phyloP scores from a whole-genome alignment of 768 basidiomycete genomes.

The Udeniomyces megalosporus region DNA sequence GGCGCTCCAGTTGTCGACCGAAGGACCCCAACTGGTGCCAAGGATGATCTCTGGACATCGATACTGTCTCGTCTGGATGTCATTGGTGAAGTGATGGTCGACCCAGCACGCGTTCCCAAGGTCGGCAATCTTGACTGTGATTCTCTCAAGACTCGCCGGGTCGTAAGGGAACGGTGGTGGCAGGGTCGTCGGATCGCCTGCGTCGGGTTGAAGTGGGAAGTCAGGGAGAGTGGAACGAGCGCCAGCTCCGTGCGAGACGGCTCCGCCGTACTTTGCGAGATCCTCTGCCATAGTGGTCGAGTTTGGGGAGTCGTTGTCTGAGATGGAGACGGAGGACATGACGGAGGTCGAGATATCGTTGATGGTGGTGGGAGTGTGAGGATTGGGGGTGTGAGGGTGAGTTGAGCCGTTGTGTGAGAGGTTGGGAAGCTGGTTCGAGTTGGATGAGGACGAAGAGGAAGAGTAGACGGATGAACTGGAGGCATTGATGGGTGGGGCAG shows the following conservation, averaged over 20 bases:
- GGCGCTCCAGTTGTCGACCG: conserved; percentile 92
- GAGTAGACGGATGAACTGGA: too few species aligned
- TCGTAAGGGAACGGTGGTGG: conserved; percentile 27
- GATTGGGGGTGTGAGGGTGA: conserved; percentile 19
- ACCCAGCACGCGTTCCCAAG: conserved; percentile 91
- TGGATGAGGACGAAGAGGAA: not conserved
- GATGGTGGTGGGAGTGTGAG: conserved; percentile 23
- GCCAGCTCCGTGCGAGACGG: conserved; percentile 18
- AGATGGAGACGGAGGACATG: conserved; percentile 13
- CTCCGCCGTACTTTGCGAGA: conserved; percentile 5
- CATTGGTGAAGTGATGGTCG: conserved; percentile 91
- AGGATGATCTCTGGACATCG: conserved; percentile 94
- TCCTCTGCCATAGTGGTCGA: conserved; percentile 1
- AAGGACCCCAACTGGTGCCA: conserved; percentile 87
- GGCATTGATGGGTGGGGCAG: not conserved
- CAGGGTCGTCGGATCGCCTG: conserved; percentile 33
- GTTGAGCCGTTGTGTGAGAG: too few species aligned
- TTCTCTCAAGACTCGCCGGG: conserved; percentile 40
- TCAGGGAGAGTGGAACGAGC: conserved; percentile 16
- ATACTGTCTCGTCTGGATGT: conserved; percentile 76
- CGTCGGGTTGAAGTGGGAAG: conserved; percentile 24
- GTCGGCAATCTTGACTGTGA: conserved; percentile 98
- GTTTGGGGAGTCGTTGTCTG: not conserved
- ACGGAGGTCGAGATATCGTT: conserved; percentile 25
- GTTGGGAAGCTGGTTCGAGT: not conserved